Percentiles rank a stretch among this genome's conserved stretches.
Evolutionary conservation across 176 grass and related monocot species (phyloP).

Genomic region (Oropetium thomaeum): DNA sequence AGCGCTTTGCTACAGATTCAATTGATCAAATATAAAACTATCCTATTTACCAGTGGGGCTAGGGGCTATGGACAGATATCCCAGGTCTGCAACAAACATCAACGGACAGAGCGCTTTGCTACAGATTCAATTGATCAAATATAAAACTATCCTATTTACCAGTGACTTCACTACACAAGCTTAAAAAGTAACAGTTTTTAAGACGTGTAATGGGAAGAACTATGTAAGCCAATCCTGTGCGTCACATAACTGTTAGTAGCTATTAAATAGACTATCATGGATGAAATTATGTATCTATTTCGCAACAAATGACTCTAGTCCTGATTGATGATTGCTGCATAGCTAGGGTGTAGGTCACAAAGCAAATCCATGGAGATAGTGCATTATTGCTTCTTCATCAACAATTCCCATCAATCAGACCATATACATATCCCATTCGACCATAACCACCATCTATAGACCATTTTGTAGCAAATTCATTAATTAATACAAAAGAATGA

Average conservation of each 20-base stretch:
- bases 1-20: background rate
- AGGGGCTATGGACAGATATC: conserved; percentile 2
- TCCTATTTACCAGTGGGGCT: background rate
- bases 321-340: background rate
- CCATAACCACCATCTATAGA: background rate
- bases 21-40: background rate
- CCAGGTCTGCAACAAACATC: background rate
- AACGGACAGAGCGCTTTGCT: background rate
- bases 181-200: too few species aligned
- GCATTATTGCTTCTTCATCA: background rate
- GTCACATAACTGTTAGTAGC: background rate
- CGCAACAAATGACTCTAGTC: background rate
- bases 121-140: background rate
- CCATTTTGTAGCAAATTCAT: background rate
- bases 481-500: background rate
- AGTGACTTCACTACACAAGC: too few species aligned
- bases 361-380: background rate
- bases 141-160: background rate
- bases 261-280: background rate
- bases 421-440: background rate
- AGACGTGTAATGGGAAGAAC: too few species aligned
- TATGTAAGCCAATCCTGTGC: background rate
- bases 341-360: background rate
- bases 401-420: background rate
- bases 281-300: background rate